Conservation (phyloP, 805 yeast species). For the Naumovozyma baii region DNA sequence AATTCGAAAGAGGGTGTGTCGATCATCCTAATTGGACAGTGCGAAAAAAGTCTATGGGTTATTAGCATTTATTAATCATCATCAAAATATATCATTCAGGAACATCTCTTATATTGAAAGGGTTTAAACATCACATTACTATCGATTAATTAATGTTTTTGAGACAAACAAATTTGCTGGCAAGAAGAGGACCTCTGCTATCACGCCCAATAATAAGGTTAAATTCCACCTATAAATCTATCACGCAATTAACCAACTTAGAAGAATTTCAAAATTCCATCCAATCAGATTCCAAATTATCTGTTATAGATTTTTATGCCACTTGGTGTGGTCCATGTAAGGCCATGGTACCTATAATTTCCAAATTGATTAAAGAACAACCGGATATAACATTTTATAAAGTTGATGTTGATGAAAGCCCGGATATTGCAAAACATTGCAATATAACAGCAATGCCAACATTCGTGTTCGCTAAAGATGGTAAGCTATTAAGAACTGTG, state of each 20-base stretch:
- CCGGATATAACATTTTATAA: slow-evolving; percentile 48
- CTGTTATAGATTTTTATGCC: slow-evolving; percentile 59
- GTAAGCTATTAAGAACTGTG: slow-evolving; percentile 45
- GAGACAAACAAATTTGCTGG: background rate
- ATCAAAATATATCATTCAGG: too few relatives aligned
- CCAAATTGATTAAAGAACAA: slow-evolving; percentile 32
- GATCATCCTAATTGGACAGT: background rate
- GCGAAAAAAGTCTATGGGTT: background rate
- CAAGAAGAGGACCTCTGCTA: background rate
- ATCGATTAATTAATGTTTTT: too few relatives aligned
- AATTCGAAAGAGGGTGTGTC: too few relatives aligned
- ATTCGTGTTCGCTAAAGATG: slow-evolving; percentile 50
- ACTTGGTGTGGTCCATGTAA: slow-evolving; percentile 77
- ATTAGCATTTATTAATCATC: background rate
- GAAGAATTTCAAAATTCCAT: slow-evolving; percentile 32
- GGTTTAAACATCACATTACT: too few relatives aligned
- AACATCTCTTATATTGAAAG: too few relatives aligned
- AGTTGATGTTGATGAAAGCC: slow-evolving; percentile 59
- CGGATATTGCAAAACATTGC: slow-evolving; percentile 50
- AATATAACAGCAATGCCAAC: slow-evolving; percentile 74
- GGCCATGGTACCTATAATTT: slow-evolving; percentile 53
- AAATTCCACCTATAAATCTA: slow-evolving; percentile 14
- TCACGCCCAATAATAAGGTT: slow-evolving; percentile 1
- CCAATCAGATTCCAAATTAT: slow-evolving; percentile 27
- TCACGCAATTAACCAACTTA: slow-evolving; percentile 30